Conservation (phyloP, 495 filamentous ascomycete species). For the Endocarpon pusillum region DNA sequence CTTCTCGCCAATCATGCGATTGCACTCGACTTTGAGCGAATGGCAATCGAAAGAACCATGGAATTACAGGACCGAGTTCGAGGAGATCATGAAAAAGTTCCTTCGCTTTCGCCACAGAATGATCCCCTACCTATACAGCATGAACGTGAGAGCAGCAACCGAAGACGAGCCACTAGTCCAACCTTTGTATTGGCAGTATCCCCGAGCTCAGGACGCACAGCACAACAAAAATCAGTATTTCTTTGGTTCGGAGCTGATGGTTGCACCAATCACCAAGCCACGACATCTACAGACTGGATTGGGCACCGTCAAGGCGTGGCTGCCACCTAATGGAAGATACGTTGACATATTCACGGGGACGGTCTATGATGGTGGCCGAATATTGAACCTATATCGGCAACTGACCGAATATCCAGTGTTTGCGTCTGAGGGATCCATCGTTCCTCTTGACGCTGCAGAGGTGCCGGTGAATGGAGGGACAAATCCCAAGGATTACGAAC, state of each 20-base stretch:
- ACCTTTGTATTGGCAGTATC: conserved; percentile 44
- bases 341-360: conserved; percentile 34
- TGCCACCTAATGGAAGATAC: conserved; percentile 28
- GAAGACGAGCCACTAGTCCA: conserved; percentile 32
- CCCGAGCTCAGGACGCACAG: conserved; percentile 29
- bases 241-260: conserved; percentile 34
- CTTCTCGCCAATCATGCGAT: conserved; percentile 38
- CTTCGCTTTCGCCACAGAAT: conserved; percentile 33
- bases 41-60: conserved; percentile 43
- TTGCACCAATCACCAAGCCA: conserved; percentile 33
- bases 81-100: conserved; percentile 25
- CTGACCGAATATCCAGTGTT: conserved; percentile 31
- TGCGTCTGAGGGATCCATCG: conserved; percentile 34
- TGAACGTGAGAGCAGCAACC: conserved; percentile 27
- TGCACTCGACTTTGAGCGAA: conserved; percentile 33
- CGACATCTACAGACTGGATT: conserved; percentile 20
- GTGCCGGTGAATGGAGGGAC: not conserved
- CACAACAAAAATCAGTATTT: conserved; percentile 32
- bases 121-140: conserved; percentile 39
- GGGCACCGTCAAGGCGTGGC: conserved; percentile 28
- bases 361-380: conserved; percentile 34
- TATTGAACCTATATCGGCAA: conserved; percentile 25
- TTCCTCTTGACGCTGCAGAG: conserved; percentile 25
- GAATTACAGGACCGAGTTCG: conserved; percentile 24
- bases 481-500: not conserved